Percentiles rank a stretch among this genome's conserved stretches.
These are phyloP conservation scores for Microbotryum silenes-acaulis DNA, from an alignment of 1,284 basidiomycete species.

Conservation along the genomic window DNA sequence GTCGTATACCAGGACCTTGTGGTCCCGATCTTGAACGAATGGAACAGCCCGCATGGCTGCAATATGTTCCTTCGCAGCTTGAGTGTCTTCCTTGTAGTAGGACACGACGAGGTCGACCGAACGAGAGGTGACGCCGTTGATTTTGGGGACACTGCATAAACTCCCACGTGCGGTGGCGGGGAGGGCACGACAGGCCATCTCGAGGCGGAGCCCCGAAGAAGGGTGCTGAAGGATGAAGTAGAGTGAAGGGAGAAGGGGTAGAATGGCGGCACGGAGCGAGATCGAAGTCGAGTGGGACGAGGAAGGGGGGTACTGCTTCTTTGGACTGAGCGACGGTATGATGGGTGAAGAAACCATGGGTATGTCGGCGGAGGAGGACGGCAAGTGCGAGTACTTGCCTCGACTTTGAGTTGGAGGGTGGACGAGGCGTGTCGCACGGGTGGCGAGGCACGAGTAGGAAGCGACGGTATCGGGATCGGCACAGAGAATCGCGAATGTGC, in stretches of 20 bases:
- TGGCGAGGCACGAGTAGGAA: background rate
- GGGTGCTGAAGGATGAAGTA: constrained; percentile 15
- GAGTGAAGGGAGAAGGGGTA: constrained; percentile 21
- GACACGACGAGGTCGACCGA: constrained; percentile 28
- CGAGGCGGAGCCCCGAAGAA: constrained; percentile 1
- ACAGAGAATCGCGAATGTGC: background rate
- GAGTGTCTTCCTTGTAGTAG: constrained; percentile 25
- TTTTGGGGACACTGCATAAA: constrained; percentile 9
- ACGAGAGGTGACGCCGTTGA: background rate
- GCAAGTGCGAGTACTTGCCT: background rate
- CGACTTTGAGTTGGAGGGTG: background rate
- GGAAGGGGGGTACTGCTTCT: background rate
- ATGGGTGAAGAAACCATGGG: background rate
- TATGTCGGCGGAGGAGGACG: background rate
- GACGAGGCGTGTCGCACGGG: background rate
- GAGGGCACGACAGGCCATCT: constrained; percentile 17
- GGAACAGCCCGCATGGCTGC: constrained; percentile 1
- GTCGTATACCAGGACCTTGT: constrained; percentile 25
- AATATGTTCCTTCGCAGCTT: constrained; percentile 4
- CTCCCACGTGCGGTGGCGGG: constrained; percentile 12
- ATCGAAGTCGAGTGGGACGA: background rate
- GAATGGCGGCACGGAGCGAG: constrained; percentile 4
- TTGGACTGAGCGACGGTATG: background rate
- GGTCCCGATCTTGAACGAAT: constrained; percentile 4
- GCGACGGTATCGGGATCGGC: constrained; percentile 1